Evolutionary conservation across 1,139 yeast species (phyloP), one percentile per base, ranked within the genome.

Genomic region (Geotrichum cucujoidarum): DNA sequence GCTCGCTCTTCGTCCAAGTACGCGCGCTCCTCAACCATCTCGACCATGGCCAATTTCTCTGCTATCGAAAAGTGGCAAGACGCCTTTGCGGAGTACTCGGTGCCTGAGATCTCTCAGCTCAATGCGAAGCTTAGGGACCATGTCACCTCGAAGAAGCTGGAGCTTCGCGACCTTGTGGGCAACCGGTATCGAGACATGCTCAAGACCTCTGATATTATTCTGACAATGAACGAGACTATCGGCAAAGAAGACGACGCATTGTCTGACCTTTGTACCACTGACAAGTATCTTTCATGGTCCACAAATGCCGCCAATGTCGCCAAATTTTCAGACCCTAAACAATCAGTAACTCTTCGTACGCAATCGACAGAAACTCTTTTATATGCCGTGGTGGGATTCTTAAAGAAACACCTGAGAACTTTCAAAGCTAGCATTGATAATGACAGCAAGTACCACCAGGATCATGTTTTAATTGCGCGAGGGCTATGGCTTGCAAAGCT

Each of bases 191-290:
- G 86, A 47, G 89, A 83, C 56, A 68, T 84, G 57, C 71, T 84
- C 32, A 70, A 75, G 34, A 83, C 84, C 5, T 86, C 90, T 0
- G 89, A 83, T 58, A 78, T 79, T 52, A 81, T 84, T 33, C 76
- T 75, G 36, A 66, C 66, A 5, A 80, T 83, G 80, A 71, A 77
- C 54, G 58, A 60, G 1, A 57, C 71, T 10, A 71, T 78, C 1
- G 56, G 49, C 3, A 36, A 45, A 7, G 58, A 59, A 44, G 65
- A 63, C 36, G 43, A 48, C 1, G 52, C 51, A 30, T 48, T 63
- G 44, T 44, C 57, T n/a, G 53, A 49, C 21, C 43, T 62, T 31
- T 53, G 57, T 35, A 48, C 51, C 22, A 39, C 53, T 13, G 40
- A 49, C 22, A 45, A 53, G 39, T 48, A 56, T 40, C 45, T 52